A percentile compares a stretch with the other conserved stretches of the same genome.
phyloP scores from a whole-genome alignment of 2,329 filamentous ascomycete genomes.

The Hypomyces rosellus region DNA sequence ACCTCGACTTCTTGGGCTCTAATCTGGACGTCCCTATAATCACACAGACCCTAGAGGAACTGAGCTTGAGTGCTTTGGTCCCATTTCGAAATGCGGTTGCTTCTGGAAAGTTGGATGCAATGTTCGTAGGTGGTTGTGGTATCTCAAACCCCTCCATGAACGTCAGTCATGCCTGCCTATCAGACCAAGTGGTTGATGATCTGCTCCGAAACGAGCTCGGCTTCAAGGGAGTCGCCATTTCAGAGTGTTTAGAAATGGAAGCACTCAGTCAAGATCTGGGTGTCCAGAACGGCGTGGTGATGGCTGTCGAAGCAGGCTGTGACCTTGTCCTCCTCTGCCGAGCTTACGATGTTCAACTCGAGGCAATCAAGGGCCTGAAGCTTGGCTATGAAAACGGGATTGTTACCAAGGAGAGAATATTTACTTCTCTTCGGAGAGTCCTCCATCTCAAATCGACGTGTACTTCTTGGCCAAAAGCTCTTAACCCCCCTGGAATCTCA shows the following conservation, averaged over 20 bases:
- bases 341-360: slow-evolving; percentile 80
- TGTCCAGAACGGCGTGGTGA: slow-evolving; percentile 93
- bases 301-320: slow-evolving; percentile 95
- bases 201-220: slow-evolving; percentile 80
- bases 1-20: slow-evolving; percentile 86
- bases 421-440: slow-evolving; percentile 72
- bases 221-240: slow-evolving; percentile 88
- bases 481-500: slow-evolving; percentile 76
- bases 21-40: slow-evolving; percentile 91
- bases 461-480: slow-evolving; percentile 83
- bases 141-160: slow-evolving; percentile 90
- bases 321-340: slow-evolving; percentile 85
- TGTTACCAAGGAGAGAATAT: slow-evolving; percentile 72
- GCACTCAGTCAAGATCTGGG: slow-evolving; percentile 91
- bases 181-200: slow-evolving; percentile 88
- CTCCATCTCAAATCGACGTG: slow-evolving; percentile 75
- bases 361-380: slow-evolving; percentile 85
- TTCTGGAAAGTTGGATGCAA: slow-evolving; percentile 75
- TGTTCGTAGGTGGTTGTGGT: slow-evolving; percentile 93
- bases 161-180: slow-evolving; percentile 90
- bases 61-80: slow-evolving; percentile 85
- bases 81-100: slow-evolving; percentile 87
- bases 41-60: slow-evolving; percentile 85
- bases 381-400: slow-evolving; percentile 86
- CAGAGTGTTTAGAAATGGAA: slow-evolving; percentile 95